Evolutionary conservation across 2,329 filamentous ascomycete species (phyloP).

Genomic region (Colletotrichum gigasporum): DNA sequence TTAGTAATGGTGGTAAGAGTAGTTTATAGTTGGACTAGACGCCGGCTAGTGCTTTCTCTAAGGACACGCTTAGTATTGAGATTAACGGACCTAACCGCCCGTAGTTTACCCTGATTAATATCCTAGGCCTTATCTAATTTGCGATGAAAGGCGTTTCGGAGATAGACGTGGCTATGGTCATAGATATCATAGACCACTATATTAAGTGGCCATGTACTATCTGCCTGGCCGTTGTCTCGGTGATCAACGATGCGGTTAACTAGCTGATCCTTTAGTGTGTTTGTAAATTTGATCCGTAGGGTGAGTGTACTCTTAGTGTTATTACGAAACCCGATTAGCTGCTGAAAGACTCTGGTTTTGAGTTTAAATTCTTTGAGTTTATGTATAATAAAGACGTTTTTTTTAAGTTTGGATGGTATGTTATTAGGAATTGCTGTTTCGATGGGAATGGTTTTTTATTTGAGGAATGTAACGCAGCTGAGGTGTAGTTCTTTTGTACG

Average conservation of each 20-base stretch:
- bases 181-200: conserved; percentile 61
- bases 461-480: no score
- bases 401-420: no score
- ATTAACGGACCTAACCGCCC: conserved; percentile 56
- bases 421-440: no score
- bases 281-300: no score
- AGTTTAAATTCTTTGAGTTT: no score
- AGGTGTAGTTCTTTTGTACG: no score
- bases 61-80: conserved; percentile 58
- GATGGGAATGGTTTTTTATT: no score
- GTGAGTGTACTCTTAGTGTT: no score
- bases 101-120: conserved; percentile 67
- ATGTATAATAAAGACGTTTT: no score
- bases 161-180: conserved; percentile 54
- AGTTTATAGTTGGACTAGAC: not conserved
- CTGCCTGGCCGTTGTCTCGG: conserved; percentile 67
- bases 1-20: conserved; percentile 41
- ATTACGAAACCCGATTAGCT: no score
- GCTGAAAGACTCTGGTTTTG: no score
- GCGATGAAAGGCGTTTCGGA: conserved; percentile 56
- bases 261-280: no score
- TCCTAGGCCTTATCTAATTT: conserved; percentile 64
- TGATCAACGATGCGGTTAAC: conserved; percentile 62
- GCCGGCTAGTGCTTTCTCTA: conserved; percentile 46
- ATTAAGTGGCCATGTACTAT: conserved; percentile 66